Evolutionary conservation across 2,329 filamentous ascomycete species (phyloP).

Genomic region (Pestalotiopsis sp.): DNA sequence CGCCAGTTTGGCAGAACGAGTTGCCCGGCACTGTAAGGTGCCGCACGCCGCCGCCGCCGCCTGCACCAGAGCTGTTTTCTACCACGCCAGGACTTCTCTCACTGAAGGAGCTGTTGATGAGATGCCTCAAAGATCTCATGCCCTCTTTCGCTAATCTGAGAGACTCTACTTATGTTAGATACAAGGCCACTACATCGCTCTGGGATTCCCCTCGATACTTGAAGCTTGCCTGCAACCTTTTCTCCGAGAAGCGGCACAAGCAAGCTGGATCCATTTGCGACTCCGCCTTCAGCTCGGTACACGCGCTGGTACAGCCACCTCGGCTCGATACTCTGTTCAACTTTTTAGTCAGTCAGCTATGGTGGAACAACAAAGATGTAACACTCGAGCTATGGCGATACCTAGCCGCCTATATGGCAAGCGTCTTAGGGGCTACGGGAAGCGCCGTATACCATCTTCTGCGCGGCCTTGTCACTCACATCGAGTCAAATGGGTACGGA

Average conservation of each 20-base stretch:
- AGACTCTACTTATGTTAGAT: not conserved
- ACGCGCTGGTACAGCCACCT: not conserved
- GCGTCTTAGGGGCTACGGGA: not conserved
- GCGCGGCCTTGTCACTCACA: not conserved
- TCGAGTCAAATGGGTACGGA: conserved; percentile 1
- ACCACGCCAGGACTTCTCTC: not conserved
- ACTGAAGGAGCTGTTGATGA: conserved; percentile 7
- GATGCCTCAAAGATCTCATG: not conserved
- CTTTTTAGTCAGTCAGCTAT: conserved; percentile 11
- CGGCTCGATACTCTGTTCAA: conserved; percentile 11
- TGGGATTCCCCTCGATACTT: conserved; percentile 6
- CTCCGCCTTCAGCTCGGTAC: not conserved
- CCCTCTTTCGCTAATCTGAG: not conserved
- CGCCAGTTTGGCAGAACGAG: not conserved
- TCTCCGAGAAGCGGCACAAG: conserved; percentile 8
- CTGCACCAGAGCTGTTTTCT: not conserved
- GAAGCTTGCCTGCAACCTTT: conserved; percentile 6
- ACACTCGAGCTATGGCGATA: conserved; percentile 12
- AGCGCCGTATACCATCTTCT: conserved; percentile 7
- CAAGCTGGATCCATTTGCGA: conserved; percentile 10
- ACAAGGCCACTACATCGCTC: not conserved
- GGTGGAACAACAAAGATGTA: conserved; percentile 9
- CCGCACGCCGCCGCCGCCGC: not conserved
- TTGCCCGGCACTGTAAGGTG: conserved; percentile 5
- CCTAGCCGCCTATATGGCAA: conserved; percentile 9